Conservation (phyloP, 257 asterid genomes). For the Haberlea rhodopensis region DNA sequence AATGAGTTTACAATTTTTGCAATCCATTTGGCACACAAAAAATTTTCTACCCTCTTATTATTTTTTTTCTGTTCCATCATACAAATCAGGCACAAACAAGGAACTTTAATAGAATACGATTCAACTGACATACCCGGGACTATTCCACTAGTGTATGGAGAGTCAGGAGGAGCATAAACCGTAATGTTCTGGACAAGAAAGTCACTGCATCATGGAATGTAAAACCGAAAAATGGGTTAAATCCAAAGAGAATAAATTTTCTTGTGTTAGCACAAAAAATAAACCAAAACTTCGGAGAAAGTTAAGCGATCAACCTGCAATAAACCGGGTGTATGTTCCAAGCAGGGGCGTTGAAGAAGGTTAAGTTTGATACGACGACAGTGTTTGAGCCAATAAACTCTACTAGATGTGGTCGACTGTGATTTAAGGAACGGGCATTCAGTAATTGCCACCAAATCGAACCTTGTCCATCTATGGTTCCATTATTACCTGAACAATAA, state of each 20-base stretch:
- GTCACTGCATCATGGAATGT: slow-evolving; percentile 53
- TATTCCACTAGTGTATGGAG: slow-evolving; percentile 81
- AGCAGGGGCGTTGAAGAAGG: slow-evolving; percentile 86
- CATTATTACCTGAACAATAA: slow-evolving; percentile 68
- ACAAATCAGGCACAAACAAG: background rate
- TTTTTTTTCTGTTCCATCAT: background rate
- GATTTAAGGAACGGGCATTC: slow-evolving; percentile 55
- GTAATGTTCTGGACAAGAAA: slow-evolving; percentile 89
- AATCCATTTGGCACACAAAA: background rate
- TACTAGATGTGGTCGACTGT: slow-evolving; percentile 87
- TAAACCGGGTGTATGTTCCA: slow-evolving; percentile 84
- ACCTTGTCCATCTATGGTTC: slow-evolving; percentile 96
- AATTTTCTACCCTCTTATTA: too few relatives aligned
- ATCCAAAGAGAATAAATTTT: background rate
- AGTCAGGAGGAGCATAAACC: slow-evolving; percentile 63
- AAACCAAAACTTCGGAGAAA: background rate
- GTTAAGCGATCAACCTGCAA: slow-evolving; percentile 70
- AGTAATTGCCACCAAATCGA: slow-evolving; percentile 86
- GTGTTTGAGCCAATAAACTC: slow-evolving; percentile 62
- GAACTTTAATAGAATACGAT: background rate
- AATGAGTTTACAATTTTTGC: background rate
- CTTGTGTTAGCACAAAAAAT: background rate
- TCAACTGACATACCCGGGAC: slow-evolving; percentile 74
- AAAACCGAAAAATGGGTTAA: background rate
- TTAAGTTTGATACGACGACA: slow-evolving; percentile 81